Evolutionary conservation across 495 filamentous ascomycete species (phyloP), one percentile per base, ranked within the genome.

Genomic region (Tuber brumale): DNA sequence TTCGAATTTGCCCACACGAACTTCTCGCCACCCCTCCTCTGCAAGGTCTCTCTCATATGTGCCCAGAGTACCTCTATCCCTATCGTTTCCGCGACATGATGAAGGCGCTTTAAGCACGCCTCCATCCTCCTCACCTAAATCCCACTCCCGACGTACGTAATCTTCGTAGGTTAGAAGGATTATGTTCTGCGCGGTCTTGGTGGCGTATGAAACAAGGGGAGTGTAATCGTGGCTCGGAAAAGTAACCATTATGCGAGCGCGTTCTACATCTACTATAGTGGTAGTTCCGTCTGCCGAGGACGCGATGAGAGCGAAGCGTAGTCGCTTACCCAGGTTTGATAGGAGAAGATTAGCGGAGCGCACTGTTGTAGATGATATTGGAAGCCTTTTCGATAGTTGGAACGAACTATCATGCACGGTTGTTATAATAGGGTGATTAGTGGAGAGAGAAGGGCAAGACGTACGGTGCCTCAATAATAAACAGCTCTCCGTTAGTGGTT

Each of bases 101-200:
- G 80, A 77, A 21, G 74, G 78, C 0, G 73, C 70, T 43, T 79
- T 77, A 23, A 82, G 42, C 1, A 82, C 76, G 8, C 81, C 81
- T 19, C 81, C 77, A 37, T 82, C 81, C 51, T 82, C 80, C 37
- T 82, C 80, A 4, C 81, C 81, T 21, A 82, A 74, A 27, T 81
- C 75, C 81, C 81, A 82, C 66, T 82, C 78, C 27, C 81, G 77
- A 35, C 76, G 71, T 39, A 75, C 43, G 37, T 72, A 66, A 27
- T 82, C 81, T 16, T 75, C 73, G 69, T 82, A 82, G 5, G 77
- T 80, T 10, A 82, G 75, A 1, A 79, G 74, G 9, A 82, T 27
- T 21, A 75, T 37, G 61, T 82, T 82, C 46, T 78, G 73, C 10
- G 73, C 75, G 27, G 72, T 23, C 69, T 80, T 77, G 9, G 78